A percentile compares a stretch with the other conserved stretches of the same genome.
These are phyloP conservation scores for Termitomyces sp. DNA, from an alignment of 768 basidiomycete genomes.

Conservation along the genomic window DNA sequence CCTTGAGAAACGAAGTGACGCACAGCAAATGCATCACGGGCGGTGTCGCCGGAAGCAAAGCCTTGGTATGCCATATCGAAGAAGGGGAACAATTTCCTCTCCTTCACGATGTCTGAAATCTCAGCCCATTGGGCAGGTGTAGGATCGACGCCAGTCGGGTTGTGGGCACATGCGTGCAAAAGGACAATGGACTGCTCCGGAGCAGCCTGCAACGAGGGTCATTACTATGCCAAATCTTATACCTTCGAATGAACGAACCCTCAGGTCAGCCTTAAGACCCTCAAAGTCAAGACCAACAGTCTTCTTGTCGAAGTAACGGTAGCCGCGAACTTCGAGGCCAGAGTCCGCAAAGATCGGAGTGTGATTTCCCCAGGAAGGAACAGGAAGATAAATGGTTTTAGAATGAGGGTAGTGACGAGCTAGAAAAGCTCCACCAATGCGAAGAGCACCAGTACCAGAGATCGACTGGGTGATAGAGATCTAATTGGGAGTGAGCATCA, in stretches of 20 bases:
- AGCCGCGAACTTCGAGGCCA: constrained; percentile 86
- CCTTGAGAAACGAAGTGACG: constrained; percentile 90
- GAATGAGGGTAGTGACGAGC: constrained; percentile 83
- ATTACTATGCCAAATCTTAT: neutral
- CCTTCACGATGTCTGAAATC: constrained; percentile 82
- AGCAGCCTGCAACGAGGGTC: constrained; percentile 40
- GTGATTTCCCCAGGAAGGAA: constrained; percentile 98
- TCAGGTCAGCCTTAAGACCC: constrained; percentile 83
- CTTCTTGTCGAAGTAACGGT: constrained; percentile 91
- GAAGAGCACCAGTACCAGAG: constrained; percentile 95
- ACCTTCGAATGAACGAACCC: constrained; percentile 38
- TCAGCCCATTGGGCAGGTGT: constrained; percentile 90
- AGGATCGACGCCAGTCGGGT: constrained; percentile 97
- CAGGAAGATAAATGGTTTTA: constrained; percentile 86
- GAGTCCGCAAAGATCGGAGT: constrained; percentile 91
- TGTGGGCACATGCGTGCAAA: constrained; percentile 97
- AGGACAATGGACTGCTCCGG: constrained; percentile 82
- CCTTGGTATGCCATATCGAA: constrained; percentile 99
- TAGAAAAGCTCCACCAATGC: constrained; percentile 92
- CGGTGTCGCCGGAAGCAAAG: constrained; percentile 91
- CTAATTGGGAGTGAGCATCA: constrained; percentile 30
- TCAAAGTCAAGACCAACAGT: constrained; percentile 91
- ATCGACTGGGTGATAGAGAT: constrained; percentile 89
- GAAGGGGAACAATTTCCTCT: constrained; percentile 92
- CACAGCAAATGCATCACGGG: constrained; percentile 90